Base-by-base conservation (phyloP, 2,329 filamentous ascomycete species). In the Phoma sp. region DNA sequence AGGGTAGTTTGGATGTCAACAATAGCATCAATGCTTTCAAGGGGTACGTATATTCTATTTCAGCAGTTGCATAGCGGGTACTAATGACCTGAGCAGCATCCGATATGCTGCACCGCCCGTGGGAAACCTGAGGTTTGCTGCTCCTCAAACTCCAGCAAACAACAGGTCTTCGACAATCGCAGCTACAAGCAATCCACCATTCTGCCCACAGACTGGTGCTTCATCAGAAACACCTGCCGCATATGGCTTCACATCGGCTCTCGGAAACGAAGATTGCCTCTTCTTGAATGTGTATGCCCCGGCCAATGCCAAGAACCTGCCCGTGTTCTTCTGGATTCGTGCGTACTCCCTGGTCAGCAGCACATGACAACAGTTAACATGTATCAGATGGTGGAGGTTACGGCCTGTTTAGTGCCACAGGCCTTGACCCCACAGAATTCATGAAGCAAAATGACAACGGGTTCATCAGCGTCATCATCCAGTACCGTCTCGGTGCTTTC, bases 401-500 rank as follows among this genome's bases (percentile, higher is more conserved):
- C 52, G 72, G 65, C 8, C 55, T 72, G 4, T 72, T 71, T 54
- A 67, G 64, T 32, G 62, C 67, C 9, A 59, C 58, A 7, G 67
- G 66, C 30, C 61, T 72, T 22, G 63, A 73, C 47, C 67, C 69
- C 1, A 68, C 64, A 18, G 66, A 71, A 32, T 65, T 72, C 42
- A 68, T 72, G 62, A 57, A 55, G 25, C 65, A 76, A n/a, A 85
- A 83, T 40, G 68, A 71, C 32, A 73, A 73, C 24, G 63, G 77
- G 68, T 58, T 87, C 42, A 73, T 87, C 11, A 78, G 83, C 48
- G 83, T 87, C 43, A 83, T 82, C 62, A 86, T 87, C 68, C 85
- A 86, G 70, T 87, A 87, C 64, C 80, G 86, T 6, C 82, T 89
- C 6, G 85, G 85, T 0, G 73, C 83, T 0, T 83, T 83, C 61